Evolutionary conservation across 495 filamentous ascomycete species (phyloP), one percentile per base, ranked within the genome.

Genomic region (Penicillium angulare): DNA sequence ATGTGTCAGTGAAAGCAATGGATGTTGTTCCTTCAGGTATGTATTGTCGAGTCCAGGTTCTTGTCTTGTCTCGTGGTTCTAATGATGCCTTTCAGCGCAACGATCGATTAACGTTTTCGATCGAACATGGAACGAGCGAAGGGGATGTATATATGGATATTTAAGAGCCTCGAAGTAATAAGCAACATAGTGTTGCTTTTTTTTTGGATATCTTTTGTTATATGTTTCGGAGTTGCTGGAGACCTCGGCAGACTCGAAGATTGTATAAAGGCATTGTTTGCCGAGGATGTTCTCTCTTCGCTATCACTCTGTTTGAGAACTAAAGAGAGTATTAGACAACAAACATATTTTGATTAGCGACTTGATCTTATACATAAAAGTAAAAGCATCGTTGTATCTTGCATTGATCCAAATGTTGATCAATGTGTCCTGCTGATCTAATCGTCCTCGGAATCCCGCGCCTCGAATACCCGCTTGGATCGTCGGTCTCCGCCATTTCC

Each of bases 121-220:
- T 40, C 55, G 63, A 7, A 40, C 40, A 5, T 66, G 63, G 63
- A 61, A 56, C 39, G 56, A 60, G 41, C 47, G 59, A 79, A 3
- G 70, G 71, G 0, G 87, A 86, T 13, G 92, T 92, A 0, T 12
- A 29, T n/a, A n/a, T n/a, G n/a, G n/a, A n/a, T n/a, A n/a, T n/a
- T n/a, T n/a, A n/a, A n/a, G n/a, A n/a, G n/a, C n/a, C n/a, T n/a
- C n/a, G n/a, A n/a, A n/a, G n/a, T n/a, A n/a, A n/a, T n/a, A n/a
- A n/a, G n/a, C n/a, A n/a, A n/a, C n/a, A n/a, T n/a, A n/a, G n/a
- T n/a, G n/a, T n/a, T n/a, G n/a, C n/a, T n/a, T n/a, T n/a, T n/a
- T n/a, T n/a, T 35, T 6, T 15, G 16, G 12, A 38, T 15, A 38
- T 20, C 9, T 9, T 38, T 20, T 7, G 16, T 18, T 20, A 20